phyloP scores from a whole-genome alignment of 345 rosid genomes.

The Syzygium aqueum region DNA sequence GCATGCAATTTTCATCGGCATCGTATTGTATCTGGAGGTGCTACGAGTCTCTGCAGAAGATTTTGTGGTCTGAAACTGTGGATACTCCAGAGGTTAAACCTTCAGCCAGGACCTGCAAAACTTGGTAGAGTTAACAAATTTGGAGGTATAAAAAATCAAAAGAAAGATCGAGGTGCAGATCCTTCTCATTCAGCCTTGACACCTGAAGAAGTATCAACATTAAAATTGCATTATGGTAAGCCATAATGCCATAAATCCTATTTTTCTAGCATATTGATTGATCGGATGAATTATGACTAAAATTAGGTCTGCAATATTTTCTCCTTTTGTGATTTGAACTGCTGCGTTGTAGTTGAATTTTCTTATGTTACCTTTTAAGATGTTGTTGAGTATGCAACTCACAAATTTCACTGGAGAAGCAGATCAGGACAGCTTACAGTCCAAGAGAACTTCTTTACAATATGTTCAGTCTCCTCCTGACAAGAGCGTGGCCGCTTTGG shows the following conservation, averaged over 20 bases:
- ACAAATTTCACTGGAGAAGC: slow-evolving; percentile 16
- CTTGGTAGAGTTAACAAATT: slow-evolving; percentile 18
- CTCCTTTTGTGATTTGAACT: neutral
- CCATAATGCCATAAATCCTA: slow-evolving; percentile 8
- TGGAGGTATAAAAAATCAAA: slow-evolving; percentile 23
- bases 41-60: slow-evolving; percentile 21
- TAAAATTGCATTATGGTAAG: neutral
- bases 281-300: neutral
- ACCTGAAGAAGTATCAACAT: slow-evolving; percentile 8
- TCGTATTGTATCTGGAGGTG: slow-evolving; percentile 20
- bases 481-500: neutral
- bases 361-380: neutral
- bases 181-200: slow-evolving; percentile 21
- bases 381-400: neutral
- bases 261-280: neutral
- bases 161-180: slow-evolving; percentile 5
- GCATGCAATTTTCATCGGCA: slow-evolving; percentile 1
- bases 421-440: slow-evolving; percentile 1
- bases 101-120: neutral
- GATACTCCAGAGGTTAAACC: slow-evolving; percentile 27
- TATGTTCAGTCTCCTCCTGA: slow-evolving; percentile 2
- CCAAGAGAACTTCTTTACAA: slow-evolving; percentile 5
- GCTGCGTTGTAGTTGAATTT: neutral
- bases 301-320: neutral
- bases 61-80: slow-evolving; percentile 39